Evolutionary conservation across 2,329 filamentous ascomycete species (phyloP).

Genomic region (Nemania sp.): DNA sequence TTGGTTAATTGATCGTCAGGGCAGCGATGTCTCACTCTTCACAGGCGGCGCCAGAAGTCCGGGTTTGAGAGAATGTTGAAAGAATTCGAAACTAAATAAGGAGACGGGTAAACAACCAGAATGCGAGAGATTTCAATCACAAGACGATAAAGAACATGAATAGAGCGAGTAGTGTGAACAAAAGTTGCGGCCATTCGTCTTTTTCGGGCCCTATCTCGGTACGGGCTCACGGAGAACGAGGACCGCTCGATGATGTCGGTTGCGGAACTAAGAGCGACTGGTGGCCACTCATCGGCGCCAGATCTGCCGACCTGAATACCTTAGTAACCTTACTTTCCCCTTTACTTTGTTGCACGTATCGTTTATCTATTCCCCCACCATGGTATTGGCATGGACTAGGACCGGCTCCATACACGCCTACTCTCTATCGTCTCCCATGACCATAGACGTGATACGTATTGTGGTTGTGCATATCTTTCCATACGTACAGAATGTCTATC

Average conservation of each 20-base stretch:
- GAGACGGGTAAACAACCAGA: not conserved
- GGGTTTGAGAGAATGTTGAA: not conserved
- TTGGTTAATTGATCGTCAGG: not conserved
- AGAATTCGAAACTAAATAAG: not conserved
- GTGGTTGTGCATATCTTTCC: no score
- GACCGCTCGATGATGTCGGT: constrained; percentile 18
- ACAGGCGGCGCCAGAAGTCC: not conserved
- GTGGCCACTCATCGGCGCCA: constrained; percentile 36
- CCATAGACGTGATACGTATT: no score
- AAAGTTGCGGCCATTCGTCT: not conserved
- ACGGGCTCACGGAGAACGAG: not conserved
- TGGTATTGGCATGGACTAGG: not conserved
- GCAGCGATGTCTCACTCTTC: not conserved
- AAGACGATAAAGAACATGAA: not conserved
- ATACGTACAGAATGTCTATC: not conserved
- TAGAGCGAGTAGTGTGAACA: not conserved
- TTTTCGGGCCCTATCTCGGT: not conserved
- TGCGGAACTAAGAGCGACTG: constrained; percentile 18
- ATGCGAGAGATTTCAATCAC: not conserved
- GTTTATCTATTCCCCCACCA: constrained; percentile 5
- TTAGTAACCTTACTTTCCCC: not conserved
- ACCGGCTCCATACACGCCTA: not conserved
- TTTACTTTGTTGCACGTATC: constrained; percentile 2
- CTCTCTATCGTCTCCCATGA: not conserved
- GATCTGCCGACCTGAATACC: constrained; percentile 38